These are phyloP conservation scores for Kwoniella dejecticola DNA, from an alignment of 768 basidiomycete genomes.

Conservation along the genomic window DNA sequence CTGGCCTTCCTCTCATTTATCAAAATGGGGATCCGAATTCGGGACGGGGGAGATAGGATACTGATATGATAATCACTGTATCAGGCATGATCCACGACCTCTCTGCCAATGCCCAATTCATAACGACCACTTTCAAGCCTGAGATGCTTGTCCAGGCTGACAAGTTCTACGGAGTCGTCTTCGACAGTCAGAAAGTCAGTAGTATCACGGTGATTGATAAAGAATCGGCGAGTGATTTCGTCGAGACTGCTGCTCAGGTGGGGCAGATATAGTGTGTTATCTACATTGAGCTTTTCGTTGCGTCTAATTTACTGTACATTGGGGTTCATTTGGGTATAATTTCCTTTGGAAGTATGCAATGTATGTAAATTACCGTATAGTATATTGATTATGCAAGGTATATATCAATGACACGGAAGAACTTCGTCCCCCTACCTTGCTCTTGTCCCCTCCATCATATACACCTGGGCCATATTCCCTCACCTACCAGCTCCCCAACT, in stretches of 20 bases:
- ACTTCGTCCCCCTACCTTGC: too few species aligned
- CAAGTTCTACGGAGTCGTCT: constrained; percentile 95
- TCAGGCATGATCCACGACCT: constrained; percentile 92
- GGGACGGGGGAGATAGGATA: too few species aligned
- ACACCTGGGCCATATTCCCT: constrained; percentile 51
- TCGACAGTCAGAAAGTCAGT: constrained; percentile 93
- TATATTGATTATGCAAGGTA: constrained; percentile 11
- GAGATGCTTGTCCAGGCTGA: constrained; percentile 96
- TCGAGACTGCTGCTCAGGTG: constrained; percentile 62
- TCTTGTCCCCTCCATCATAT: constrained; percentile 24
- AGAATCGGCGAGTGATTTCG: constrained; percentile 91
- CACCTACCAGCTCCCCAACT: constrained; percentile 43
- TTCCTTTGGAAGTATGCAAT: not conserved
- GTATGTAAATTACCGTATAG: constrained; percentile 10
- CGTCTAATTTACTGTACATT: not conserved
- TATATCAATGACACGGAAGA: not conserved
- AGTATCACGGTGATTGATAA: constrained; percentile 82
- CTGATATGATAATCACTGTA: constrained; percentile 16
- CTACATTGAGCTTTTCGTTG: not conserved
- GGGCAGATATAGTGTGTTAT: constrained; percentile 17
- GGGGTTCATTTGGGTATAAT: not conserved
- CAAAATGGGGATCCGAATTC: too few species aligned
- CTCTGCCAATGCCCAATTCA: constrained; percentile 85
- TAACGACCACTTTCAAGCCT: constrained; percentile 96
- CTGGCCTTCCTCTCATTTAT: too few species aligned